These are phyloP conservation scores for Gautieria morchelliformis DNA, from an alignment of 768 basidiomycete genomes.

Conservation along the genomic window DNA sequence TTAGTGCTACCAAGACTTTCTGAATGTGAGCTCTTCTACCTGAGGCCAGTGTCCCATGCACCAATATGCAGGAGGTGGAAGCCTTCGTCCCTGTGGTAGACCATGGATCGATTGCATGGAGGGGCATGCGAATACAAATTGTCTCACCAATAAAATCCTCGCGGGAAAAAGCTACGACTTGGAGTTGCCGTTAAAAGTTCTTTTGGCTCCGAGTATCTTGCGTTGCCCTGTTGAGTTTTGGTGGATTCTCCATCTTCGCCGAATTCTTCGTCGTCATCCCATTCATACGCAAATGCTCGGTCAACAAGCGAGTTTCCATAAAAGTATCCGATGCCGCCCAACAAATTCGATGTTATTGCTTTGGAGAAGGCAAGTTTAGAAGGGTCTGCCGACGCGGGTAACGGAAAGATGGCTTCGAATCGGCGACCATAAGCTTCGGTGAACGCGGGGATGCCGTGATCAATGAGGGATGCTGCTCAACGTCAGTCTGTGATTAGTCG, in stretches of 20 bases:
- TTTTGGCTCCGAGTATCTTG: slow-evolving; percentile 62
- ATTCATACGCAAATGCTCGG: slow-evolving; percentile 76
- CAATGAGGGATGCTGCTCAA: slow-evolving; percentile 48
- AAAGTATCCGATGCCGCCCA: slow-evolving; percentile 94
- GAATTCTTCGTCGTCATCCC: slow-evolving; percentile 68
- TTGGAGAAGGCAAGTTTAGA: slow-evolving; percentile 62
- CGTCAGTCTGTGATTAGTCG: not conserved
- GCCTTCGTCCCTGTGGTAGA: slow-evolving; percentile 74
- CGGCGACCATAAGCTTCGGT: slow-evolving; percentile 49
- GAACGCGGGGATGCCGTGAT: slow-evolving; percentile 61
- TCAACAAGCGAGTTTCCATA: slow-evolving; percentile 86
- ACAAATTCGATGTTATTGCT: slow-evolving; percentile 79
- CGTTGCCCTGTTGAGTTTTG: slow-evolving; percentile 37
- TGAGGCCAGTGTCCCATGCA: slow-evolving; percentile 86
- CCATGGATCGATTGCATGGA: not conserved
- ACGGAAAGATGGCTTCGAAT: slow-evolving; percentile 64
- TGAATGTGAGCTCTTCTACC: slow-evolving; percentile 25
- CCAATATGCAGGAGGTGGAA: slow-evolving; percentile 92
- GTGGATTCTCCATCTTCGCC: slow-evolving; percentile 34
- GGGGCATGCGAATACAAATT: not conserved
- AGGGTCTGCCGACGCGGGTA: slow-evolving; percentile 43
- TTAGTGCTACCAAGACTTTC: not conserved
- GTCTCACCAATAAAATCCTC: slow-evolving; percentile 89
- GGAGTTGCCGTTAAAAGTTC: slow-evolving; percentile 86
- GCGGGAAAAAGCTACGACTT: slow-evolving; percentile 92